phyloP scores from a whole-genome alignment of 352 stramenopile species.

The Globisporangium orthogonon region DNA sequence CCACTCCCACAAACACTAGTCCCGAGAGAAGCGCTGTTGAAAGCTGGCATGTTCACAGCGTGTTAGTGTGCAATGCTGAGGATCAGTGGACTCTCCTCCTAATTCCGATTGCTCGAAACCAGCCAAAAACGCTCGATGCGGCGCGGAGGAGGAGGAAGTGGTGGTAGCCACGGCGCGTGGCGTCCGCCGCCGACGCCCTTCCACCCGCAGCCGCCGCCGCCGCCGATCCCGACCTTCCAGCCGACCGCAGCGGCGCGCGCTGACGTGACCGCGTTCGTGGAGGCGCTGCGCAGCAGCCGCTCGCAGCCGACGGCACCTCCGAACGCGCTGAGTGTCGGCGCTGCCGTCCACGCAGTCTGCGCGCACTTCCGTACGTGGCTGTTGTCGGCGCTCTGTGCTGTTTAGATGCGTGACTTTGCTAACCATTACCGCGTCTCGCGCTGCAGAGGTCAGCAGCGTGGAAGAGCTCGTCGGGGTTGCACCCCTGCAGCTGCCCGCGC shows the following conservation, averaged over 20 bases:
- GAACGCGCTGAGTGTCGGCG: constrained; percentile 46
- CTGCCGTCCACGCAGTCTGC: constrained; percentile 48
- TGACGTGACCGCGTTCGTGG: constrained; percentile 57
- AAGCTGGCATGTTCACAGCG: too few relatives aligned
- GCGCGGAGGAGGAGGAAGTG: background rate
- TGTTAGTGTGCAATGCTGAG: too few relatives aligned
- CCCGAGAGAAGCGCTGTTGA: too few relatives aligned
- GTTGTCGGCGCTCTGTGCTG: background rate
- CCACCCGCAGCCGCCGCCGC: background rate
- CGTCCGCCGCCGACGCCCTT: background rate
- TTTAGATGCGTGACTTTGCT: constrained; percentile 1
- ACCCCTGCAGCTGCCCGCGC: constrained; percentile 34
- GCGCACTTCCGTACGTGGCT: constrained; percentile 51
- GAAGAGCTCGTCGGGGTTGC: constrained; percentile 43
- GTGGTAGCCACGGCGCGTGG: background rate
- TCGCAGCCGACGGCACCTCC: constrained; percentile 41
- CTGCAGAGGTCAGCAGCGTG: constrained; percentile 34
- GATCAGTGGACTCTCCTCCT: background rate
- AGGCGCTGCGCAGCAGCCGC: constrained; percentile 39
- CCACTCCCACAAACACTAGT: too few relatives aligned
- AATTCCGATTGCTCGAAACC: background rate
- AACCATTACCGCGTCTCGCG: background rate
- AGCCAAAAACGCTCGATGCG: background rate
- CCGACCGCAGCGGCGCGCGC: constrained; percentile 20
- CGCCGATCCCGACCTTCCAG: background rate